Percentiles rank a stretch among this genome's conserved stretches.
Conservation (phyloP, 2,329 filamentous ascomycete species). For the Arthrinium phaeospermum region DNA sequence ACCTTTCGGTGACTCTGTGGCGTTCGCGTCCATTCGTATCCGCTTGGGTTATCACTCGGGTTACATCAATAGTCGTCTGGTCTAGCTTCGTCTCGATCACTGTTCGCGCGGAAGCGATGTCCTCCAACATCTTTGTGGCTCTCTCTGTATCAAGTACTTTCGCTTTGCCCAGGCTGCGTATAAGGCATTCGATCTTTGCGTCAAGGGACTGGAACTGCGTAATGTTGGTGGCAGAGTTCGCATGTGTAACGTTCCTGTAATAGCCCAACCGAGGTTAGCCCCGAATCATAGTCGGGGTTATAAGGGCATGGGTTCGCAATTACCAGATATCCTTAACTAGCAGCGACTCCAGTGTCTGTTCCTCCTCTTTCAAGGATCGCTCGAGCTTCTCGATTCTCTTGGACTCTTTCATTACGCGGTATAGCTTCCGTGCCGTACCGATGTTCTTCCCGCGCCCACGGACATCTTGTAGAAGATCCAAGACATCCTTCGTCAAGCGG, state of each 20-base stretch:
- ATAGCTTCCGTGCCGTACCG: background rate
- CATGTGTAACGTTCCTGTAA: background rate
- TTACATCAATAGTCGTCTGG: background rate
- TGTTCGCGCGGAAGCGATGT: background rate
- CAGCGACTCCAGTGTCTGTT: slow-evolving; percentile 17
- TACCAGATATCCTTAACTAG: background rate
- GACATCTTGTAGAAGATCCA: slow-evolving; percentile 21
- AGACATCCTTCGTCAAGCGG: slow-evolving; percentile 18
- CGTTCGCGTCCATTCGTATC: background rate
- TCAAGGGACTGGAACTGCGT: background rate
- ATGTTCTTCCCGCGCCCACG: slow-evolving; percentile 18
- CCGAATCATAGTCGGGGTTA: no score
- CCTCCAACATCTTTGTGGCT: background rate
- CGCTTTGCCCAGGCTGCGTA: background rate
- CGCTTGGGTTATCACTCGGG: background rate
- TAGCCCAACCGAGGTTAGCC: no score
- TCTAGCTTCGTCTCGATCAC: background rate
- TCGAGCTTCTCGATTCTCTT: slow-evolving; percentile 18
- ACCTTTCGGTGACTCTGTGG: background rate
- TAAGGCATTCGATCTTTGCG: background rate
- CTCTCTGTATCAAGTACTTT: background rate
- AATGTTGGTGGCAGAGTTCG: background rate
- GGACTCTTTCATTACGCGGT: background rate
- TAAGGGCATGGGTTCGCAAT: background rate
- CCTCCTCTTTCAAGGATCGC: slow-evolving; percentile 21